Evolutionary conservation across 495 filamentous ascomycete genomes (phyloP).

Genomic region (Neurospora sp.): DNA sequence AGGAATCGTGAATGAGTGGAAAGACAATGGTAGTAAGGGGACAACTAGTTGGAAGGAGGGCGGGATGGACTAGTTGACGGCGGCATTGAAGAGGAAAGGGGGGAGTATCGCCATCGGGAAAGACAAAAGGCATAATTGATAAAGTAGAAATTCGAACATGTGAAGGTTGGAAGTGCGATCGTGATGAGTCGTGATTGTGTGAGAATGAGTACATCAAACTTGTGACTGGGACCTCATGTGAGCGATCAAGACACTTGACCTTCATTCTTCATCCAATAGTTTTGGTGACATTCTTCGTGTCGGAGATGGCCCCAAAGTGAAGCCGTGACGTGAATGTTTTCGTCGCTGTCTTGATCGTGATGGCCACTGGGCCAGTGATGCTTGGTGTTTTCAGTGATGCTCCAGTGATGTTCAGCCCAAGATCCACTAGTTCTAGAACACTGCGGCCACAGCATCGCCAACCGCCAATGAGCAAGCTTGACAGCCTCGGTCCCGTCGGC

Average conservation of each 20-base stretch:
- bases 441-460: background rate
- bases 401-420: background rate
- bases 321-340: background rate
- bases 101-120: background rate
- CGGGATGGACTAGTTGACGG: background rate
- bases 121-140: background rate
- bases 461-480: background rate
- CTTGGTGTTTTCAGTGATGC: background rate
- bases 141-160: background rate
- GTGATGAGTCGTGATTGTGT: background rate
- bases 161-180: background rate
- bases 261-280: background rate
- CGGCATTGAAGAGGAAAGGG: background rate
- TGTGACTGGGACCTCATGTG: background rate
- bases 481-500: background rate
- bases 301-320: background rate
- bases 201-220: background rate
- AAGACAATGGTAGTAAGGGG: background rate
- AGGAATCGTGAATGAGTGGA: background rate
- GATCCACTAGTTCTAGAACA: background rate
- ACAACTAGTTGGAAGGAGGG: background rate
- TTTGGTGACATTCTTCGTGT: background rate
- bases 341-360: background rate
- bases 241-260: background rate
- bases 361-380: background rate